These are phyloP conservation scores for Termitomyces sp. DNA, from an alignment of 768 basidiomycete genomes.

Conservation along the genomic window DNA sequence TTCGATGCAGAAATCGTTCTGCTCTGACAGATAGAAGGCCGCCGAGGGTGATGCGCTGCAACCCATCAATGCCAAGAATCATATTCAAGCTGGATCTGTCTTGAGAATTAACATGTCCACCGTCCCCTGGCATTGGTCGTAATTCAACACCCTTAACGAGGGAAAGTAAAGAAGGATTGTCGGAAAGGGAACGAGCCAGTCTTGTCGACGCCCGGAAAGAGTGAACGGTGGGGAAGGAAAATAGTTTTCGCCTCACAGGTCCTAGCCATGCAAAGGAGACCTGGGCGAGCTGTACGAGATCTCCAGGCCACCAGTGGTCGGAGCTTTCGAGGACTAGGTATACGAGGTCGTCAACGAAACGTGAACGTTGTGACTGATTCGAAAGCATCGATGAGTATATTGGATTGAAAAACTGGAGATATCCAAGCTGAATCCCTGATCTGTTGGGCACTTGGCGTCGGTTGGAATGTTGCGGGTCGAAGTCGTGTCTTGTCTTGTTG, in stretches of 20 bases:
- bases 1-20: conserved; percentile 44
- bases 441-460: neutral
- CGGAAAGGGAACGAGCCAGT: conserved; percentile 41
- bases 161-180: conserved; percentile 32
- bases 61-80: conserved; percentile 41
- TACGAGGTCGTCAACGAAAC: conserved; percentile 52
- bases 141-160: conserved; percentile 44
- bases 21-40: conserved; percentile 46
- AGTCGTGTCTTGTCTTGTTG: neutral
- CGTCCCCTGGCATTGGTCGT: conserved; percentile 28
- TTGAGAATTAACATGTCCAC: conserved; percentile 20
- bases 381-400: neutral
- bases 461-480: neutral
- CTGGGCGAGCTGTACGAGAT: conserved; percentile 46
- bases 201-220: conserved; percentile 40
- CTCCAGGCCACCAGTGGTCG: conserved; percentile 54
- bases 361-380: conserved; percentile 8
- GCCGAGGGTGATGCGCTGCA: conserved; percentile 44
- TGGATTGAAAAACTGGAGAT: neutral
- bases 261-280: conserved; percentile 50
- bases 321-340: conserved; percentile 48
- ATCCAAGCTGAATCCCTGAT: neutral
- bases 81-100: conserved; percentile 38
- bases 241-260: conserved; percentile 44
- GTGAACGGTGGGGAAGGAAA: conserved; percentile 38